A percentile compares a stretch with the other conserved stretches of the same genome.
These are phyloP conservation scores for Claviceps cyperi DNA, from an alignment of 2,329 filamentous ascomycete genomes.

Conservation along the genomic window DNA sequence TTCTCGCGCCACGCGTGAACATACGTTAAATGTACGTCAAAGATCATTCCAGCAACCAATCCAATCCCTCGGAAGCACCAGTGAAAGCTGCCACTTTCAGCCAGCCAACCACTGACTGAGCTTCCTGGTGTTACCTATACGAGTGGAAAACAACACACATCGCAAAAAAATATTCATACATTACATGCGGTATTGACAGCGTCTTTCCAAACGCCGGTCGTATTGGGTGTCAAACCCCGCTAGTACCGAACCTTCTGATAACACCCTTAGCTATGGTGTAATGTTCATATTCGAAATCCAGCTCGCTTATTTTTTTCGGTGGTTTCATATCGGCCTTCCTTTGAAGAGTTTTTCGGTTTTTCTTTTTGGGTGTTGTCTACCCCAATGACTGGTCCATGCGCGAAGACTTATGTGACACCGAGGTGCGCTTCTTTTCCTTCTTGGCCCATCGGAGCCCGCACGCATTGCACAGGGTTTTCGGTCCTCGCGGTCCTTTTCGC, in stretches of 20 bases:
- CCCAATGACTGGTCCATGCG: constrained; percentile 13
- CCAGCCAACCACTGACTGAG: too few relatives aligned
- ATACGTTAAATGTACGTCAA: neutral
- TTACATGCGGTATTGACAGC: neutral
- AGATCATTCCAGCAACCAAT: too few relatives aligned
- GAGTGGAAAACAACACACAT: neutral
- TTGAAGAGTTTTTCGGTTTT: neutral
- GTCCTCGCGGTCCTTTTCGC: constrained; percentile 84
- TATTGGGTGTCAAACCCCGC: neutral
- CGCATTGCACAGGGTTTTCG: constrained; percentile 91
- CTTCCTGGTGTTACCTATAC: too few relatives aligned
- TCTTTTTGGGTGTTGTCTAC: neutral
- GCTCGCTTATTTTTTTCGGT: neutral
- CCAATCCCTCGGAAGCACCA: neutral
- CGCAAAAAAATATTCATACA: neutral
- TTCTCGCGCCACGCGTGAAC: too few relatives aligned
- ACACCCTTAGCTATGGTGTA: neutral
- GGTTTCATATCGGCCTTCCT: too few relatives aligned
- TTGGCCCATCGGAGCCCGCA: constrained; percentile 67
- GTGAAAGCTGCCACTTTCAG: neutral
- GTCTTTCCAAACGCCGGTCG: constrained; percentile 1
- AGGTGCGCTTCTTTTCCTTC: constrained; percentile 61
- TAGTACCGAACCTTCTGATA: neutral
- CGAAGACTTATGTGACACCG: constrained; percentile 7
- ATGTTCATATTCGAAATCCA: neutral